Conservation (phyloP, 1,284 basidiomycete genomes). For the Trichosporon ovoides region DNA sequence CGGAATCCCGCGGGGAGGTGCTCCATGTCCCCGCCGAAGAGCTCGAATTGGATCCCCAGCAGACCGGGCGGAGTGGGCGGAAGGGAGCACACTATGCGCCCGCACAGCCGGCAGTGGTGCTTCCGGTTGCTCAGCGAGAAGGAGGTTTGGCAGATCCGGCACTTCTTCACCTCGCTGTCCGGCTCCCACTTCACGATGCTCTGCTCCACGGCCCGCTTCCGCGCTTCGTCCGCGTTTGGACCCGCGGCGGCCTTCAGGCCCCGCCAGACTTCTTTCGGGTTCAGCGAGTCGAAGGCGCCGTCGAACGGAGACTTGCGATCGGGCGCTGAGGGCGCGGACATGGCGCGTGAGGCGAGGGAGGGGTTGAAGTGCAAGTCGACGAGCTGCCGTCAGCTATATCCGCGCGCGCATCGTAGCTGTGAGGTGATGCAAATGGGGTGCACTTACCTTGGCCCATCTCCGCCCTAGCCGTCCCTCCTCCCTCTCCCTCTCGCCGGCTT, state of each 20-base stretch:
- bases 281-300: constrained; percentile 37
- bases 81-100: constrained; percentile 84
- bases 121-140: constrained; percentile 90
- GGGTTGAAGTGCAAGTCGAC: constrained; percentile 73
- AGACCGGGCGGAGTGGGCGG: constrained; percentile 59
- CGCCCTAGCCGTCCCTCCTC: constrained; percentile 75
- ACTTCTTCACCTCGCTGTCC: constrained; percentile 67
- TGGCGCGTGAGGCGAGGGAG: neutral
- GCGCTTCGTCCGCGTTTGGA: constrained; percentile 51
- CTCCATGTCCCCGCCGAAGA: constrained; percentile 30
- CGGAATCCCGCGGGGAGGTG: constrained; percentile 53
- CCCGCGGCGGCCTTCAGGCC: constrained; percentile 58
- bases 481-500: constrained; percentile 60
- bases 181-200: constrained; percentile 92
- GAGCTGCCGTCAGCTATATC: constrained; percentile 50
- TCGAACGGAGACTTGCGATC: constrained; percentile 4
- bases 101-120: constrained; percentile 94
- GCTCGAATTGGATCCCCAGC: constrained; percentile 49
- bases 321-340: neutral
- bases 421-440: neutral
- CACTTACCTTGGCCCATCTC: constrained; percentile 65
- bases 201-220: constrained; percentile 67
- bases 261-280: constrained; percentile 45
- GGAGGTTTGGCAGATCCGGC: constrained; percentile 75
- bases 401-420: too few species aligned